These are phyloP conservation scores for Bocquillonia castaneifolia DNA, from an alignment of 441 rosid genomes.

Conservation along the genomic window DNA sequence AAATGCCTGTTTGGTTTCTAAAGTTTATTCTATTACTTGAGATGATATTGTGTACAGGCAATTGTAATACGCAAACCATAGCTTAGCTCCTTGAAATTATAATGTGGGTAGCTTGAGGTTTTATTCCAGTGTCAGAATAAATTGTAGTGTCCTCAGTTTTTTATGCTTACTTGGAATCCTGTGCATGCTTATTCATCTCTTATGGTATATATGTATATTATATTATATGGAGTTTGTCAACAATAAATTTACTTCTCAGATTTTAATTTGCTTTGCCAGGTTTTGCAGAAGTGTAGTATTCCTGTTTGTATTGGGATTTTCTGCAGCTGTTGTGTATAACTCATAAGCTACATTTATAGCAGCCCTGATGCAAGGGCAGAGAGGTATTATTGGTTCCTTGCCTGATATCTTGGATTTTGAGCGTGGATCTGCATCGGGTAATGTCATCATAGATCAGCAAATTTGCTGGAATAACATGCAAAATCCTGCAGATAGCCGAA, in stretches of 20 bases:
- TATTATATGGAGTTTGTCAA: background rate
- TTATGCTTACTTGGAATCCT: background rate
- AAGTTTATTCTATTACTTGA: background rate
- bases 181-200: background rate
- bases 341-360: conserved; percentile 13
- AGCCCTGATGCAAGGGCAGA: conserved; percentile 82
- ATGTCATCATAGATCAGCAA: conserved; percentile 52
- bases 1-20: background rate
- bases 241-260: background rate
- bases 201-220: background rate
- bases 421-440: conserved; percentile 65
- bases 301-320: conserved; percentile 14
- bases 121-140: background rate
- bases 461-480: conserved; percentile 57
- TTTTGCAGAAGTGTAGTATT: conserved; percentile 7
- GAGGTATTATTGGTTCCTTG: conserved; percentile 64
- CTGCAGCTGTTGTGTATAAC: conserved; percentile 9
- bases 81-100: background rate
- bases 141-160: background rate
- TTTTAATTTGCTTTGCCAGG: conserved; percentile 18
- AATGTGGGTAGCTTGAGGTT: background rate
- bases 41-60: background rate
- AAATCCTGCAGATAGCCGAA: conserved; percentile 42
- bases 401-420: conserved; percentile 72
- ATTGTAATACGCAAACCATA: too few species aligned